Evolutionary conservation across 2,329 filamentous ascomycete genomes (phyloP), one percentile per base, ranked within the genome.

Genomic region (Scedosporium minutisporum): DNA sequence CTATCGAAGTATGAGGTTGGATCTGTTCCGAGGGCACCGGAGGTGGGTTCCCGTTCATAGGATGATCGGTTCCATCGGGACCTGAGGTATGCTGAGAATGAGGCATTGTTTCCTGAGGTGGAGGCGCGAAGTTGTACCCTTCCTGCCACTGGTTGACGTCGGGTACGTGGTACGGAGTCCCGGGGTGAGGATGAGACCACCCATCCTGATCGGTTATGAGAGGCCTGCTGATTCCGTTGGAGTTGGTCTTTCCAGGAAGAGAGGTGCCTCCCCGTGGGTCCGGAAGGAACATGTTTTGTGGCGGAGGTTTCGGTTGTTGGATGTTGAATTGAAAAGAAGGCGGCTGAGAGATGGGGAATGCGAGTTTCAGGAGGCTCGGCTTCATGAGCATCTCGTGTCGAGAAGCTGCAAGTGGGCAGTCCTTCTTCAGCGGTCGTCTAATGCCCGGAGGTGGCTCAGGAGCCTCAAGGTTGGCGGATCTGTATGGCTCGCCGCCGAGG

Each of bases 401-500:
- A 23, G 63, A 57, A 25, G 61, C 44, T 10, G 44, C 29, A 25
- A 68, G 61, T 6, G 65, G 65, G 38, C 68, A 69, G 7, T 62
- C 58, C 23, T 42, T 16, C 18, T 66, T 66, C 29, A 69, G 21
- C 2, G 68, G 66, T n/a, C 64, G 67, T 4, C 33, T 62, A n/a
- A 66, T 64, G 23, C 63, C 64, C 9, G 62, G 29, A 3, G 65
- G 65, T 2, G 62, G 44, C 16, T 59, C 57, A 4, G 57, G 62
- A 6, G 23, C 62, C 33, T 42, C 60, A 41, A 63, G 74, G 62
- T 65, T 70, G 21, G 69, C 68, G 14, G 69, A 71, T 14, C 71
- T 74, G 62, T 76, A 77, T 1, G 75, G 75, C 9, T 74, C 72
- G 38, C 74, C 77, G 51, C 77, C 77, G 2, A 79, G 72, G 10